Percentiles rank a stretch among this genome's conserved stretches.
These are phyloP conservation scores for Blastocystis sp. DNA, from an alignment of 352 stramenopile genomes.

Conservation along the genomic window DNA sequence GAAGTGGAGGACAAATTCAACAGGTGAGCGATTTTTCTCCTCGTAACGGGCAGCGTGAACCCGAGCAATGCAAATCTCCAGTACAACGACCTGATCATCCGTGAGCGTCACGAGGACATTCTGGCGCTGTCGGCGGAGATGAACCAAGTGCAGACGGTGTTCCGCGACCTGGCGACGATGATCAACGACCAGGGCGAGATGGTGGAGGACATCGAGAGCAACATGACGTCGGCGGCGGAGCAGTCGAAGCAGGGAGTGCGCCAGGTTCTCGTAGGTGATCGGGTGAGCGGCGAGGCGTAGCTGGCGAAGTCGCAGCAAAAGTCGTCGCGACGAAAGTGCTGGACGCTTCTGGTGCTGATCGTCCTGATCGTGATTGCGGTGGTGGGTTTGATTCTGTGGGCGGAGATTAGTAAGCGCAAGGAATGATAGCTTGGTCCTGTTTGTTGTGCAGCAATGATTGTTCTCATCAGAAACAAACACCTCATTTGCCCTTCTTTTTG, in stretches of 20 bases:
- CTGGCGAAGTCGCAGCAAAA: constrained; percentile 10
- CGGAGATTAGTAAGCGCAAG: not conserved
- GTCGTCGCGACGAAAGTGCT: constrained; percentile 27
- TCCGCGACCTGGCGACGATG: constrained; percentile 44
- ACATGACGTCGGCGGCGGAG: constrained; percentile 23
- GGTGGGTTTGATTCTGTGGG: constrained; percentile 26
- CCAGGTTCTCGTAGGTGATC: not conserved
- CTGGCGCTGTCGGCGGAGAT: constrained; percentile 39
- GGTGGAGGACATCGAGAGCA: constrained; percentile 52
- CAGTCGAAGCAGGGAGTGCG: constrained; percentile 53
- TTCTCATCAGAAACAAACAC: constrained; percentile 27
- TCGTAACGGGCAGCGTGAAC: not conserved
- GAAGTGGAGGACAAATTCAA: constrained; percentile 56
- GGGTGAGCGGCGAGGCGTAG: not conserved
- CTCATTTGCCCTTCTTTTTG: not conserved
- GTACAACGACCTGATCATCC: constrained; percentile 55
- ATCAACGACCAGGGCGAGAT: constrained; percentile 53
- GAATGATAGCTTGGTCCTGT: not conserved
- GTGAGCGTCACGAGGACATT: constrained; percentile 55
- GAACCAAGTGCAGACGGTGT: constrained; percentile 50
- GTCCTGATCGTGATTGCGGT: constrained; percentile 19
- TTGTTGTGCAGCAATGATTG: no score
- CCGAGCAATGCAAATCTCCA: constrained; percentile 46
- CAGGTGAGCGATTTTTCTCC: not conserved
- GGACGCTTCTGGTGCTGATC: constrained; percentile 34